A percentile compares a stretch with the other conserved stretches of the same genome.
Conservation (phyloP, 2,329 filamentous ascomycete species). For the Tolypocladium sp. region DNA sequence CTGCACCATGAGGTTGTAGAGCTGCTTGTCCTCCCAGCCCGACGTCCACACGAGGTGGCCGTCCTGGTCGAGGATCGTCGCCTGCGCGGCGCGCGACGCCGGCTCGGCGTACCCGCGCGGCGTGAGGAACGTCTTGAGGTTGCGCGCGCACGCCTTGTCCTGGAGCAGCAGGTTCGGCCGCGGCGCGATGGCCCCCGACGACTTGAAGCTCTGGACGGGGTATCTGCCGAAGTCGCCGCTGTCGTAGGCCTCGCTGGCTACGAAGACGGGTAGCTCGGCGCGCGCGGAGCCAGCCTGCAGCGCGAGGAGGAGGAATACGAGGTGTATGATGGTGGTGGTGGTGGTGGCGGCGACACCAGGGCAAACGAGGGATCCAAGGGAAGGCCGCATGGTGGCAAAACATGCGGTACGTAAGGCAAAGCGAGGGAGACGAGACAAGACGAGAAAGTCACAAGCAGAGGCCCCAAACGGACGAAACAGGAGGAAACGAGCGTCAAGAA, state of each 20-base stretch:
- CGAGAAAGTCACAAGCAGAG: background rate
- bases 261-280: conserved; percentile 2
- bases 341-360: conserved; percentile 1
- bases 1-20: conserved; percentile 12
- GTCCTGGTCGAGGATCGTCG: conserved; percentile 29
- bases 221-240: conserved; percentile 10
- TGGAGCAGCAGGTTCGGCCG: conserved; percentile 17
- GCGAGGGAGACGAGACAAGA: background rate
- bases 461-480: background rate
- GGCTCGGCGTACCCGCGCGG: conserved; percentile 18
- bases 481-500: background rate
- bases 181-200: conserved; percentile 10
- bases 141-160: conserved; percentile 20
- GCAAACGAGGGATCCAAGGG: background rate
- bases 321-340: background rate
- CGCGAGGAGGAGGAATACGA: background rate
- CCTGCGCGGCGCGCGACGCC: conserved; percentile 18
- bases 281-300: background rate
- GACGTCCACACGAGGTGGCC: conserved; percentile 29
- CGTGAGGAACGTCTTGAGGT: conserved; percentile 22
- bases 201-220: conserved; percentile 13
- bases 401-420: background rate
- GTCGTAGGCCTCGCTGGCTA: conserved; percentile 12
- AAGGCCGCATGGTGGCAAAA: background rate
- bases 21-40: conserved; percentile 14